Evolutionary conservation across 169 alveolate genomes (phyloP), one percentile per base, ranked within the genome.

Genomic region (Cryptosporidium canis): DNA sequence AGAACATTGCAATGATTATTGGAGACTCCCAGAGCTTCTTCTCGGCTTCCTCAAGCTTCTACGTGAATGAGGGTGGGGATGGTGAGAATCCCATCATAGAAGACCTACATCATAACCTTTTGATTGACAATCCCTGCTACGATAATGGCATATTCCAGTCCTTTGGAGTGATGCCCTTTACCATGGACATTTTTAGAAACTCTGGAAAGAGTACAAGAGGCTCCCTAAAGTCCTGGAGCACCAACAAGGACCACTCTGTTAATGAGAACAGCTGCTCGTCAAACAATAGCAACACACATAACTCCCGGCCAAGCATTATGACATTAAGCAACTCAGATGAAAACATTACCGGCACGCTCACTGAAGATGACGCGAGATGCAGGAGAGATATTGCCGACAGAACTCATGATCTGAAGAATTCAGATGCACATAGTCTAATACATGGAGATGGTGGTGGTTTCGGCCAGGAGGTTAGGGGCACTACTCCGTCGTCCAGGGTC

Each of bases 141-240:
- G 72, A 58, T 77, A 55, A 77, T 27, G 61, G 37, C n/a, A 39
- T 61, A 41, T 77, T 77, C 37, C 41, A 41, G 43, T 77, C 72
- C 44, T 77, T 77, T 61, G 72, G 77, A 37, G 72, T 77, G n/a
- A 39, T 77, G 7, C 87, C 72, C n/a, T 41, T 77, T 18, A 27
- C 70, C 45, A 27, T 41, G 41, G 70, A 77, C 5, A 61, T 41
- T 27, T 77, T 77, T 39, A 58, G 43, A 18, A 3, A 41, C 33
- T 45, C 39, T 14, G 33, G 24, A 6, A 55, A 43, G 27, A 77
- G 12, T 16, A 3, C 29, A 21, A 70, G 8, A 47, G 16, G 70
- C 24, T 51, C 16, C 9, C 24, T 51, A 51, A 51, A 51, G 35
- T 51, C 63, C 8, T 51, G 1, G 9, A n/a, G 9, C 24, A 2